Evolutionary conservation across 495 filamentous ascomycete species (phyloP), one percentile per base, ranked within the genome.

Genomic region (Zalerion maritima): DNA sequence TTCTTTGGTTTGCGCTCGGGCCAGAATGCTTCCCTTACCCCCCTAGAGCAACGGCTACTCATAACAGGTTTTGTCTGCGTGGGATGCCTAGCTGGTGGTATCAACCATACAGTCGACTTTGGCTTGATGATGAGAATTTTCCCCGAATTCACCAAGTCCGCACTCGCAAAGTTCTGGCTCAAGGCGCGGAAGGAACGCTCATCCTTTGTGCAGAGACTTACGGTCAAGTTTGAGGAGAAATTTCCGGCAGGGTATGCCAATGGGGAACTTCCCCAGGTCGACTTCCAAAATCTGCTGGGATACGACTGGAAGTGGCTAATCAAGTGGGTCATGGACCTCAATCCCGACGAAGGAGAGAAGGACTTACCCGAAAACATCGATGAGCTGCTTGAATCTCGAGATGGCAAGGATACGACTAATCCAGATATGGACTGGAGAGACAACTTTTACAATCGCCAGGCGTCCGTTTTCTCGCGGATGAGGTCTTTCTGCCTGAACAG

Each of bases 261-360:
- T 2, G 67, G 67, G 6, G 58, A 77, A 28, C 37, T 96, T 0
- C 76, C 79, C 2, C 42, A 55, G 2, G 64, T 99, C 18, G 62
- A 94, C 49, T 87, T 73, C 36, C 54, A 74, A 21, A 49, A 91
- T 36, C 57, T 83, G 4, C 55, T 71, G 18, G 58, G 53, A 7
- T 91, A 91, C 41, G 75, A 94, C 44, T 91, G 89, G 81, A 58
- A 64, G 17, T 49, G 46, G 21, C 45, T 94, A 7, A 64, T 91
- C 16, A 64, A 77, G 8, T 97, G 89, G 89, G 45, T 54, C 3
- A 47, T 47, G 9, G 40, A 52, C 26, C 55, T 63, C 1, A 35
- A 36, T 15, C 29, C 31, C 6, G 47, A 55, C 28, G 43, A 47
- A 10, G 34, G 42, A 13, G 49, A 51, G 30, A 50, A 58, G 14